Evolutionary conservation across 805 yeast species (phyloP).

Genomic region (Yarrowia divulgata): DNA sequence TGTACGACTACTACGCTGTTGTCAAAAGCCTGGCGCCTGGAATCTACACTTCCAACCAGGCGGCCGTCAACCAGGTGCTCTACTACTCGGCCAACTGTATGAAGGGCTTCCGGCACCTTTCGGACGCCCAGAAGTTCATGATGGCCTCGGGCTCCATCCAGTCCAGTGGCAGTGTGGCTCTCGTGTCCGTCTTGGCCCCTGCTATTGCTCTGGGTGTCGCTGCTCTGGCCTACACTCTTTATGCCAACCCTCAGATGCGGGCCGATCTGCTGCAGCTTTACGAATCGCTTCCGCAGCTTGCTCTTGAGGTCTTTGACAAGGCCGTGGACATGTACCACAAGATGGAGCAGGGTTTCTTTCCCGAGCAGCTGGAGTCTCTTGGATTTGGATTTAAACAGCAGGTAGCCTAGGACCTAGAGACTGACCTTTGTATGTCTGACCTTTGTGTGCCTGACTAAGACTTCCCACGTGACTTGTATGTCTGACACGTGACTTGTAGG

Average conservation of each 20-base stretch:
- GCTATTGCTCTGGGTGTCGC: slow-evolving; percentile 5
- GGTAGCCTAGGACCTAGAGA: no score
- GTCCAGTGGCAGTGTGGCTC: neutral
- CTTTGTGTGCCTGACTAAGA: no score
- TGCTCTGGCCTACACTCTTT: neutral
- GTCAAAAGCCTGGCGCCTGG: slow-evolving; percentile 3
- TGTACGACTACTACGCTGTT: slow-evolving; percentile 11
- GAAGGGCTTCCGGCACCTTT: neutral
- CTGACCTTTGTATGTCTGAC: no score
- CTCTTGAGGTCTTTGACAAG: neutral
- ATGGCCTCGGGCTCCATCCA: neutral
- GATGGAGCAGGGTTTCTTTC: neutral
- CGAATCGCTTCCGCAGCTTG: neutral
- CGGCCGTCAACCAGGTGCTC: slow-evolving; percentile 6
- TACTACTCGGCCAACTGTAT: slow-evolving; percentile 27
- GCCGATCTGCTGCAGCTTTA: slow-evolving; percentile 5
- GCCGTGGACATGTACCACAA: neutral
- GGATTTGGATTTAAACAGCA: no score
- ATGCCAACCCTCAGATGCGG: neutral
- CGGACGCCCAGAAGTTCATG: slow-evolving; percentile 1
- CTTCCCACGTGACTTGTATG: no score
- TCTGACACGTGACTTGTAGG: no score
- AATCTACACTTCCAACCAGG: slow-evolving; percentile 13
- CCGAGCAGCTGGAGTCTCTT: neutral
- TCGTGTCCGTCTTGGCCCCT: neutral